A percentile compares a stretch with the other conserved stretches of the same genome.
These are phyloP conservation scores for Geotrichum citri-aurantii DNA, from an alignment of 1,139 yeast species.

Conservation along the genomic window DNA sequence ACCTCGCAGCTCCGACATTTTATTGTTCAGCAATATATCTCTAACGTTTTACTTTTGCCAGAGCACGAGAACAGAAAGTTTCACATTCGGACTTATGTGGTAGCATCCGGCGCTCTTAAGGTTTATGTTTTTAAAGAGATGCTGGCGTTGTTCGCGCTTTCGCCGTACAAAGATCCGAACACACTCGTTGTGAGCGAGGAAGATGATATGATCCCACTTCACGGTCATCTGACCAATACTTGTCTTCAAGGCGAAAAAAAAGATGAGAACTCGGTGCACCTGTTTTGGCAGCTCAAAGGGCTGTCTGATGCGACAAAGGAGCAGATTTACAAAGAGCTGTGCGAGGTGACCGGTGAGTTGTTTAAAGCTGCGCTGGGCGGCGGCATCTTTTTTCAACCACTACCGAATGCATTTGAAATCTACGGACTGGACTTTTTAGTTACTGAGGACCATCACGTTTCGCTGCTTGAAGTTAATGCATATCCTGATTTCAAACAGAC, in stretches of 20 bases:
- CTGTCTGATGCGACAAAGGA: slow-evolving; percentile 39
- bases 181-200: slow-evolving; percentile 22
- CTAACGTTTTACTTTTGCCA: slow-evolving; percentile 58
- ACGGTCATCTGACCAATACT: slow-evolving; percentile 85
- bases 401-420: slow-evolving; percentile 74
- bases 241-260: slow-evolving; percentile 63
- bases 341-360: slow-evolving; percentile 59
- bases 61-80: slow-evolving; percentile 67
- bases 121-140: slow-evolving; percentile 77
- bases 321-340: slow-evolving; percentile 49
- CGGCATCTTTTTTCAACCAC: slow-evolving; percentile 82
- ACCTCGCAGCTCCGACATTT: slow-evolving; percentile 87
- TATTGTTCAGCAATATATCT: slow-evolving; percentile 74
- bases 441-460: slow-evolving; percentile 48
- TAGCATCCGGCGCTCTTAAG: slow-evolving; percentile 63
- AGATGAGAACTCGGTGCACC: slow-evolving; percentile 51
- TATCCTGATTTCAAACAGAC: slow-evolving; percentile 97
- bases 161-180: slow-evolving; percentile 43
- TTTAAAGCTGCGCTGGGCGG: slow-evolving; percentile 80
- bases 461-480: slow-evolving; percentile 78
- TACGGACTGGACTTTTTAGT: slow-evolving; percentile 87
- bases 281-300: slow-evolving; percentile 57
- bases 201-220: slow-evolving; percentile 39
- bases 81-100: slow-evolving; percentile 83
- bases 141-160: slow-evolving; percentile 71